Conservation (phyloP, 1,139 yeast genomes). For the Magnusiomyces suaveolens region DNA sequence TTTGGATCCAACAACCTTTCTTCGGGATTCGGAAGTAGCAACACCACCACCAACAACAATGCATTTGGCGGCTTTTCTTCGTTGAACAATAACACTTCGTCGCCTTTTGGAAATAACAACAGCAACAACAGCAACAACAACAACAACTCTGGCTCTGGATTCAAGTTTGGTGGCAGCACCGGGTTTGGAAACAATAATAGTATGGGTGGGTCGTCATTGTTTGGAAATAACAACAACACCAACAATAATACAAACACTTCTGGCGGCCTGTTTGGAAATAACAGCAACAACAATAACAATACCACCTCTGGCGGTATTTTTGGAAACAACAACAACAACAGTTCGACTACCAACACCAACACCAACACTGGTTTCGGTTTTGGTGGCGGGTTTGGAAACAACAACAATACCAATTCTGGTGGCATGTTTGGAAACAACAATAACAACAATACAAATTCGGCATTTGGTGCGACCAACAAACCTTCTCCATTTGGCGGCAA, state of each 20-base stretch:
- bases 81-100: slow-evolving; percentile 9
- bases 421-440: slow-evolving; percentile 17
- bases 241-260: slow-evolving; percentile 7
- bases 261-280: slow-evolving; percentile 10
- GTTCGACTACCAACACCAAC: neutral
- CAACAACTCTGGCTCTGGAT: slow-evolving; percentile 13
- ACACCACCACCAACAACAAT: neutral
- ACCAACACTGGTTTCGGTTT: slow-evolving; percentile 7
- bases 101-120: slow-evolving; percentile 19
- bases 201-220: slow-evolving; percentile 1
- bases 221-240: slow-evolving; percentile 2
- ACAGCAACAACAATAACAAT: slow-evolving; percentile 17
- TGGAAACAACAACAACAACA: neutral
- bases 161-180: slow-evolving; percentile 1
- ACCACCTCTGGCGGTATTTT: neutral
- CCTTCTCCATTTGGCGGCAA: slow-evolving; percentile 21
- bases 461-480: slow-evolving; percentile 29
- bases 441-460: slow-evolving; percentile 14
- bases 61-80: slow-evolving; percentile 13
- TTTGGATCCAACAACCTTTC: slow-evolving; percentile 20
- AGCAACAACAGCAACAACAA: slow-evolving; percentile 15
- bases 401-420: slow-evolving; percentile 18
- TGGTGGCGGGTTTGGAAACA: slow-evolving; percentile 6
- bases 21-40: too few relatives aligned
- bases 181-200: slow-evolving; percentile 13